These are phyloP conservation scores for Neurospora tetraspora DNA, from an alignment of 495 filamentous ascomycete genomes.

Conservation along the genomic window DNA sequence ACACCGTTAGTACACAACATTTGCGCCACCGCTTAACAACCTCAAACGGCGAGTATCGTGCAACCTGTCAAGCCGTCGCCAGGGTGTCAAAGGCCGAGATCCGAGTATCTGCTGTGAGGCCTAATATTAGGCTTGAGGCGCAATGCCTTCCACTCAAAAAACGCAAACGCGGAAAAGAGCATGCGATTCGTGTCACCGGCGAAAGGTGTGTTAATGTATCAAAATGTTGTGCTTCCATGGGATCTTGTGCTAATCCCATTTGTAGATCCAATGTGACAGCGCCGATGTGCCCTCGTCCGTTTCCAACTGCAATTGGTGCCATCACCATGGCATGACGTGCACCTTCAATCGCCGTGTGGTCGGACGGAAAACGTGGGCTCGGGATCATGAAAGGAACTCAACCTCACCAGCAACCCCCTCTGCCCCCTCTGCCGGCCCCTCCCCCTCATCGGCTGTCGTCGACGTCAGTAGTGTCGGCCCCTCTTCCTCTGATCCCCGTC, in stretches of 20 bases:
- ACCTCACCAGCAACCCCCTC: not conserved
- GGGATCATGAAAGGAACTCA: slow-evolving; percentile 2
- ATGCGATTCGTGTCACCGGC: slow-evolving; percentile 41
- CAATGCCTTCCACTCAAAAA: not conserved
- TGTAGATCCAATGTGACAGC: slow-evolving; percentile 44
- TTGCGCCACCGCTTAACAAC: not conserved
- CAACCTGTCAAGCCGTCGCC: not conserved
- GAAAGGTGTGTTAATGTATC: slow-evolving; percentile 35
- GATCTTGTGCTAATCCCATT: not conserved
- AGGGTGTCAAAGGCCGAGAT: not conserved
- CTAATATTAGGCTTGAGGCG: not conserved
- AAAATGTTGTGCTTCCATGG: not conserved
- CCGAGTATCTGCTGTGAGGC: not conserved
- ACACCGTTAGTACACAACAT: not conserved
- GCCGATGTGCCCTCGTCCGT: slow-evolving; percentile 14
- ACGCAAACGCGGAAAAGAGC: slow-evolving; percentile 23
- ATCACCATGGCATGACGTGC: slow-evolving; percentile 39
- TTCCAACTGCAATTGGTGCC: slow-evolving; percentile 41
- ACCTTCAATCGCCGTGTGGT: slow-evolving; percentile 32
- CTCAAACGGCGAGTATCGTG: not conserved
- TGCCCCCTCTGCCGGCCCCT: not conserved
- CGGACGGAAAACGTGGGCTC: slow-evolving; percentile 20
- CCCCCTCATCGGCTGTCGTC: not conserved
- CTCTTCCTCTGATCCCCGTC: not conserved
- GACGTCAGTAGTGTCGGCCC: not conserved